A percentile compares a stretch with the other conserved stretches of the same genome.
These are phyloP conservation scores for Plasmodium chabaudi DNA, from an alignment of 169 alveolate genomes.

Conservation along the genomic window DNA sequence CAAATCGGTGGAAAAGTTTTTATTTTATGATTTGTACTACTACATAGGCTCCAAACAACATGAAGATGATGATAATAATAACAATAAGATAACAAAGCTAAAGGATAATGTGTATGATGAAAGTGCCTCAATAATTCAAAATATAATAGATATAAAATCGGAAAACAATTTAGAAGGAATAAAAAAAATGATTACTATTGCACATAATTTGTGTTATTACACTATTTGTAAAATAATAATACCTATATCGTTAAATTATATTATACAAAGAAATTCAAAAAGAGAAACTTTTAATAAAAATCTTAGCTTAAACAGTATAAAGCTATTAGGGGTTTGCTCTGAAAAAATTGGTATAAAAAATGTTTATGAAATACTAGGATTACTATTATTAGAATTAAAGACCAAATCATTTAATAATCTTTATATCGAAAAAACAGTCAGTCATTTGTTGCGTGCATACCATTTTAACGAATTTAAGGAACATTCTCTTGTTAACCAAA, in stretches of 20 bases:
- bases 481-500: background rate
- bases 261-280: slow-evolving; percentile 44
- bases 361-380: slow-evolving; percentile 19
- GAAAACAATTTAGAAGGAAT: slow-evolving; percentile 56
- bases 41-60: background rate
- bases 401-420: slow-evolving; percentile 56
- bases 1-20: slow-evolving; percentile 35
- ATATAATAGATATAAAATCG: slow-evolving; percentile 70
- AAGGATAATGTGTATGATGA: background rate
- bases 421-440: slow-evolving; percentile 65
- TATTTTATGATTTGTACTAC: slow-evolving; percentile 57
- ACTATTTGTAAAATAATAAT: slow-evolving; percentile 49
- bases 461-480: slow-evolving; percentile 59
- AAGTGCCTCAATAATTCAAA: slow-evolving; percentile 7
- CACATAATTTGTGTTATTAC: slow-evolving; percentile 24
- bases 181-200: slow-evolving; percentile 25
- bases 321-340: slow-evolving; percentile 45
- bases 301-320: slow-evolving; percentile 39
- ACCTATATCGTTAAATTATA: slow-evolving; percentile 58
- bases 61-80: background rate
- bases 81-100: background rate
- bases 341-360: slow-evolving; percentile 50
- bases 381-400: slow-evolving; percentile 44
- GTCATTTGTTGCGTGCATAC: slow-evolving; percentile 36
- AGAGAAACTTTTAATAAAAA: slow-evolving; percentile 69